Conservation (phyloP, 257 asterid species). For the Nicotiana benthamiana region DNA sequence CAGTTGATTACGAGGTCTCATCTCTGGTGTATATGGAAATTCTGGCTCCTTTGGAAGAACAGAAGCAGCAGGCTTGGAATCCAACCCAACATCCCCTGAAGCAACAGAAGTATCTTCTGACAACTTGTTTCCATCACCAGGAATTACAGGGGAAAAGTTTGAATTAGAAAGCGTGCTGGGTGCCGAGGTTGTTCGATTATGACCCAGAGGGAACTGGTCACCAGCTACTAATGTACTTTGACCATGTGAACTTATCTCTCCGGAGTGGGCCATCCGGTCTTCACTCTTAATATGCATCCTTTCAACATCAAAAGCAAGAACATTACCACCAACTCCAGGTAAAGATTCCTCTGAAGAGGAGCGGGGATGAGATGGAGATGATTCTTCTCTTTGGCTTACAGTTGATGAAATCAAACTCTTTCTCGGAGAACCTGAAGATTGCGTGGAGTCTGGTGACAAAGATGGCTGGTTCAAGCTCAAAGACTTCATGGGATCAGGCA, state of each 20-base stretch:
- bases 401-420: conserved; percentile 27
- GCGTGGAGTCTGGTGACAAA: conserved; percentile 33
- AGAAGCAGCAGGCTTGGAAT: conserved; percentile 39
- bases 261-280: conserved; percentile 52
- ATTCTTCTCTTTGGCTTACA: conserved; percentile 27
- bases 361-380: conserved; percentile 50
- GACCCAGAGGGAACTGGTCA: conserved; percentile 36
- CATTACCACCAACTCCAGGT: conserved; percentile 37
- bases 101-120: conserved; percentile 43
- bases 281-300: conserved; percentile 41
- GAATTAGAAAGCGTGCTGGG: conserved; percentile 52
- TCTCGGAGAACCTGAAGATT: conserved; percentile 39
- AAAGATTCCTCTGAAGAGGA: conserved; percentile 53
- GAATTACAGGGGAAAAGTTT: conserved; percentile 44
- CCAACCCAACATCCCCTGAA: conserved; percentile 55
- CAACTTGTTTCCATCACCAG: conserved; percentile 45
- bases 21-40: conserved; percentile 42
- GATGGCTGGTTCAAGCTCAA: conserved; percentile 51
- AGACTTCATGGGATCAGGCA: conserved; percentile 59
- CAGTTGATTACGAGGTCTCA: conserved; percentile 54
- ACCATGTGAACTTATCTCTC: conserved; percentile 42
- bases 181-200: conserved; percentile 47
- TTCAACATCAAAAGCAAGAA: conserved; percentile 34
- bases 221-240: conserved; percentile 27
- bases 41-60: conserved; percentile 42